These are phyloP conservation scores for Eragrostis nindensis DNA, from an alignment of 176 grass and related monocot species.

Conservation along the genomic window DNA sequence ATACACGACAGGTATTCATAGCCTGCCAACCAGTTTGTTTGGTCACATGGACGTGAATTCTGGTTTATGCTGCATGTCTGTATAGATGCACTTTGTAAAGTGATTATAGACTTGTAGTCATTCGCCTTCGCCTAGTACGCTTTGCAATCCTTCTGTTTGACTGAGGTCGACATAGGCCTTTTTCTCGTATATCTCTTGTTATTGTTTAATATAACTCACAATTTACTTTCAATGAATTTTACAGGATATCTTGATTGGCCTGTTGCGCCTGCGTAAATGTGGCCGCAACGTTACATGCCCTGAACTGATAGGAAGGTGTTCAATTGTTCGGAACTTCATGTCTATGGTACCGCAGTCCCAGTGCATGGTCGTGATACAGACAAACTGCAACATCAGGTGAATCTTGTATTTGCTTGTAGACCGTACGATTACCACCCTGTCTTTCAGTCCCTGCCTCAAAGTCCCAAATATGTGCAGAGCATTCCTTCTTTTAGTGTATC, in stretches of 20 bases:
- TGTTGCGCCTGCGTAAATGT: conserved; percentile 85
- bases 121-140: neutral
- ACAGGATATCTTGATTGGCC: conserved; percentile 93
- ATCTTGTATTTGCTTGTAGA: conserved; percentile 7
- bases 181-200: neutral
- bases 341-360: conserved; percentile 97
- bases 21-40: conserved; percentile 14
- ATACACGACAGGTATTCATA: conserved; percentile 80
- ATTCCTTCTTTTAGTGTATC: too few relatives aligned
- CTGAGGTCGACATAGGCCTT: neutral
- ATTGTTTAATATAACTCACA: conserved; percentile 22
- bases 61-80: neutral
- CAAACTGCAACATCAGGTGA: conserved; percentile 93
- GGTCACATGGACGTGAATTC: neutral
- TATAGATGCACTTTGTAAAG: neutral
- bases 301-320: conserved; percentile 88
- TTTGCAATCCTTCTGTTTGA: neutral
- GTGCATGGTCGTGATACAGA: conserved; percentile 88
- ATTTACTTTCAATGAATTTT: conserved; percentile 29
- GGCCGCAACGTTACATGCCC: conserved; percentile 86
- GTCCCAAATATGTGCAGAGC: neutral
- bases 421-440: neutral
- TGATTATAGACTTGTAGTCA: neutral
- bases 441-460: neutral
- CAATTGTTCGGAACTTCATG: conserved; percentile 98